These are phyloP conservation scores for Pachyrhizus erosus DNA, from an alignment of 306 rosid species.

Conservation along the genomic window DNA sequence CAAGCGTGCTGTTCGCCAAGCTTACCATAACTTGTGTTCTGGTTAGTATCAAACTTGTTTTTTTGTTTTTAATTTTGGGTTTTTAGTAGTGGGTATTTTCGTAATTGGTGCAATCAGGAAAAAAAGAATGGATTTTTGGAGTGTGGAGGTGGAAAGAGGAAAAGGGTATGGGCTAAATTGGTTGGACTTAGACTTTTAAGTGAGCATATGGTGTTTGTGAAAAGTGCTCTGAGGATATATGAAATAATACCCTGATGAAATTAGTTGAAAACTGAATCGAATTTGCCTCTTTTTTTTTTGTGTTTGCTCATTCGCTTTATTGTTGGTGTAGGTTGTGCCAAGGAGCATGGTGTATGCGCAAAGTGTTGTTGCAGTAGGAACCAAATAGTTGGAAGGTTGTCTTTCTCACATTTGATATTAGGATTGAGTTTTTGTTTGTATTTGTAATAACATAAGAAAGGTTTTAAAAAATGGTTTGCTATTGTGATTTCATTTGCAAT, in stretches of 20 bases:
- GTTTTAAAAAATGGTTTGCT: too few species aligned
- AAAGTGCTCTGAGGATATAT: neutral
- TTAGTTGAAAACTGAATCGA: conserved; percentile 6
- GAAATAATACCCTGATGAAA: neutral
- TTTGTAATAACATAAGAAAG: neutral
- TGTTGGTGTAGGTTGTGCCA: conserved; percentile 78
- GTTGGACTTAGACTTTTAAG: conserved; percentile 13
- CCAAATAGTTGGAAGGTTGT: conserved; percentile 80
- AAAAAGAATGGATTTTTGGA: conserved; percentile 26
- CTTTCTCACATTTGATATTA: conserved; percentile 23
- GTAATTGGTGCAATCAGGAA: neutral
- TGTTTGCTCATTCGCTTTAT: conserved; percentile 26
- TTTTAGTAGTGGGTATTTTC: neutral
- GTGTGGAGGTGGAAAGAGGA: conserved; percentile 8
- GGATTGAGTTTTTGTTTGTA: conserved; percentile 38
- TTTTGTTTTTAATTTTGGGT: neutral
- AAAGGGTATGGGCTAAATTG: neutral
- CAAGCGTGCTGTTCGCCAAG: conserved; percentile 91
- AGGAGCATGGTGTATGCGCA: conserved; percentile 88
- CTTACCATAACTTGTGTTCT: conserved; percentile 78
- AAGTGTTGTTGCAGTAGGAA: conserved; percentile 73
- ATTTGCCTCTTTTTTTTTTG: conserved; percentile 12
- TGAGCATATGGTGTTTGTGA: conserved; percentile 29
- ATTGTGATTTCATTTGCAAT: too few species aligned
- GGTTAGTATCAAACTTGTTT: conserved; percentile 53